Evolutionary conservation across 176 grass and related monocot species (phyloP), one percentile per base, ranked within the genome.

Genomic region (Zoysia pacifica): DNA sequence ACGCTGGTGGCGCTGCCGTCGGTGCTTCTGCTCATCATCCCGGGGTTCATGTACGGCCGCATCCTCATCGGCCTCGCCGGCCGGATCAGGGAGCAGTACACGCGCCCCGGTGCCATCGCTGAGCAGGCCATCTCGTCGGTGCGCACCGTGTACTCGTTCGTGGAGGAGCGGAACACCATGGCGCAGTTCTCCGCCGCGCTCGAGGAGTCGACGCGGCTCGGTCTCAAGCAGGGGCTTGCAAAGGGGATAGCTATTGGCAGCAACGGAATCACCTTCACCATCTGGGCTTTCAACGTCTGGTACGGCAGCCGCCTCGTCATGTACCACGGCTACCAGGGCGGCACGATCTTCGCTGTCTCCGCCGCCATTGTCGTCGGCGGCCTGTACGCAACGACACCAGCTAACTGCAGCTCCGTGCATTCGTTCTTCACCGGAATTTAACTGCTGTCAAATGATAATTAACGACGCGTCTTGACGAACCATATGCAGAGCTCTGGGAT

Each of bases 231-330:
- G 83, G 96, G 96, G 1, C 51, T 99, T 37, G 90, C 90, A 49
- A 99, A 58, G 55, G 55, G 55, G 0, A 18, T 19, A 16, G 55
- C 18, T 6, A 19, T 58, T 18, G 55, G 55, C 6, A 58, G 55
- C 55, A 58, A 2, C 6, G 55, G 55, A 1, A 9, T 58, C 55
- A 19, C 6, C 18, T 58, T 19, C 16, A 20, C 93, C 48, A 91
- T 99, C 70, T 95, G 81, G 74, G 90, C 90, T 0, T 99, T 99
- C 83, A 85, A 79, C 64, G 48, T 88, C 28, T 99, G 93, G 96
- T 95, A 95, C 15, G 96, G 96, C 45, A 95, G 96, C 84, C 84
- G 75, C 6, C 92, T 99, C 8, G 90, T 95, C 88, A 99, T 99
- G 92, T 95, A 95, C 87, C 96, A 95, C 35, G 92, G 90, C 2